These are phyloP conservation scores for Westerdykella sp. DNA, from an alignment of 2,329 filamentous ascomycete genomes.

Conservation along the genomic window DNA sequence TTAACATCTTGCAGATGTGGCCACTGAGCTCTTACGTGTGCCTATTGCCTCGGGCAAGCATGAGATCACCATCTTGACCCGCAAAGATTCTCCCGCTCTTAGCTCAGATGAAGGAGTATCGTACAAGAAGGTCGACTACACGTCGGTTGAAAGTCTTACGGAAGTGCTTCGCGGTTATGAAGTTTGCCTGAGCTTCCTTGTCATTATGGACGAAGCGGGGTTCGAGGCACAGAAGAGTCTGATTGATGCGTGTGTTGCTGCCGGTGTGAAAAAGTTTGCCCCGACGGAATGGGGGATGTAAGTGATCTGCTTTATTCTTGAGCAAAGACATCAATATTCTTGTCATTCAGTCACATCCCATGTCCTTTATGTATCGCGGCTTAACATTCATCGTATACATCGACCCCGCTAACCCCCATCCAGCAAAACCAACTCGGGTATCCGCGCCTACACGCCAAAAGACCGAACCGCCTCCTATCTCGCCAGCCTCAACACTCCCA, in stretches of 20 bases:
- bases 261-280: constrained; percentile 25
- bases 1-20: constrained; percentile 41
- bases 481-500: constrained; percentile 43
- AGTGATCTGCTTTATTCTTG: background rate
- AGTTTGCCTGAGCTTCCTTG: constrained; percentile 46
- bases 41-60: constrained; percentile 47
- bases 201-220: constrained; percentile 21
- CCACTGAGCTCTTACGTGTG: constrained; percentile 48
- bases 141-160: constrained; percentile 34
- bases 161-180: constrained; percentile 43
- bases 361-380: too few species aligned
- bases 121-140: constrained; percentile 44
- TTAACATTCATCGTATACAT: background rate
- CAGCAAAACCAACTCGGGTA: constrained; percentile 23
- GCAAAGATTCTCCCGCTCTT: constrained; percentile 34
- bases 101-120: constrained; percentile 15
- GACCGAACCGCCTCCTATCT: constrained; percentile 47
- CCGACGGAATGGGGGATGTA: constrained; percentile 28
- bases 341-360: too few species aligned
- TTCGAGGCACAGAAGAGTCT: constrained; percentile 25
- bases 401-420: background rate
- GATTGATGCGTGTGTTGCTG: constrained; percentile 27
- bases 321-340: too few species aligned
- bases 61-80: constrained; percentile 47
- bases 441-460: constrained; percentile 50